phyloP scores from a whole-genome alignment of 2,329 filamentous ascomycete genomes.

The Fusarium sambucinum region DNA sequence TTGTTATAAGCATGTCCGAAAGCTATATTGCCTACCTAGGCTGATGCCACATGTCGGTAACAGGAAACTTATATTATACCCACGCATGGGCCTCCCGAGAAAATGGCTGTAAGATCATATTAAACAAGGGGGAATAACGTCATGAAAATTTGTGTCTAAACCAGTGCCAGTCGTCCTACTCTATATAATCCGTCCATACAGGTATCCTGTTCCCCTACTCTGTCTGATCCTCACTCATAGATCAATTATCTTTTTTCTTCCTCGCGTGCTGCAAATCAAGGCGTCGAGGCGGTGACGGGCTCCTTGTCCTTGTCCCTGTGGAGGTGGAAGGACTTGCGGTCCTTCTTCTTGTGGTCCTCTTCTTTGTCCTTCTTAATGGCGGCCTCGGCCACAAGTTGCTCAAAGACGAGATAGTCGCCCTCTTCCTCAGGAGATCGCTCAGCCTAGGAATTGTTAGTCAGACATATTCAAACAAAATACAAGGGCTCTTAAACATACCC shows the following conservation, averaged over 20 bases:
- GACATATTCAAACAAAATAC: background rate
- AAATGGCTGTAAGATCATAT: slow-evolving; percentile 22
- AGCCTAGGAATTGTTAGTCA: slow-evolving; percentile 66
- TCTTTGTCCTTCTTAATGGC: slow-evolving; percentile 85
- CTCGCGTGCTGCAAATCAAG: background rate
- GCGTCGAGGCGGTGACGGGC: slow-evolving; percentile 3
- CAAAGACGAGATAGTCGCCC: slow-evolving; percentile 98
- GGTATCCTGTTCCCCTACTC: background rate
- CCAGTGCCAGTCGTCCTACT: slow-evolving; percentile 41
- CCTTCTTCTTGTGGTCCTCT: slow-evolving; percentile 73
- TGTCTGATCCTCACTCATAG: background rate
- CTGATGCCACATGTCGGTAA: background rate
- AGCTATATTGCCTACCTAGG: background rate
- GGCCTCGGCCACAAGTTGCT: slow-evolving; percentile 96
- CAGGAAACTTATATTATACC: background rate
- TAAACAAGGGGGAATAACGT: slow-evolving; percentile 39
- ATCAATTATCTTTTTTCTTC: background rate
- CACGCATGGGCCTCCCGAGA: background rate
- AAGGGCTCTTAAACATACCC: slow-evolving; percentile 66
- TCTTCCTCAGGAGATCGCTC: slow-evolving; percentile 93
- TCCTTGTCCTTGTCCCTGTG: slow-evolving; percentile 30
- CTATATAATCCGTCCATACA: slow-evolving; percentile 25
- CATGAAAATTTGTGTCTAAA: slow-evolving; percentile 48
- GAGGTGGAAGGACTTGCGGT: slow-evolving; percentile 55
- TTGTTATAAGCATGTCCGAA: background rate